phyloP scores from a whole-genome alignment of 192 early-diverging fungal genomes.

The Rhizophagus clarus region DNA sequence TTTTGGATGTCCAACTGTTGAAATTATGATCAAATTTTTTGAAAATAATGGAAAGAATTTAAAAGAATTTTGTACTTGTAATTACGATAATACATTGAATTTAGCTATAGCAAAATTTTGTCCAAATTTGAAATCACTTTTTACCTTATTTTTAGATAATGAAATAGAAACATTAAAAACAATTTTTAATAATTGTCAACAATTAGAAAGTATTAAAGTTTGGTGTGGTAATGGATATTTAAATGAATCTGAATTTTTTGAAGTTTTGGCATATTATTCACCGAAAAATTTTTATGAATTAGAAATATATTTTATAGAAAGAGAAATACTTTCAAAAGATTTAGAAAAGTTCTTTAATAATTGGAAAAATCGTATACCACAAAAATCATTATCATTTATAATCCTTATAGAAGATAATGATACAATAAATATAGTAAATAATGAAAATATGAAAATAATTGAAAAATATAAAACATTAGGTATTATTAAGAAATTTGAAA shows the following conservation, averaged over 20 bases:
- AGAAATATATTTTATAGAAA: background rate
- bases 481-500: too few relatives aligned
- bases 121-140: background rate
- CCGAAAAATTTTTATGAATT: background rate
- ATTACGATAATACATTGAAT: background rate
- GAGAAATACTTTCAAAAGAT: background rate
- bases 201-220: background rate
- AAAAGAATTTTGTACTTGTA: background rate
- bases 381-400: background rate
- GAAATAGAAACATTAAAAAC: background rate
- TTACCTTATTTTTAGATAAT: background rate
- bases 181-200: background rate
- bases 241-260: background rate
- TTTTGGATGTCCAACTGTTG: background rate
- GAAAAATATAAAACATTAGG: too few relatives aligned
- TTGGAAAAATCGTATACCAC: background rate
- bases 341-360: background rate
- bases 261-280: background rate
- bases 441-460: too few relatives aligned
- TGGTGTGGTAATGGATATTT: background rate
- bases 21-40: background rate
- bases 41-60: background rate
- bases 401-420: too few relatives aligned
- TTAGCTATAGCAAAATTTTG: background rate
- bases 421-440: too few relatives aligned